Base-by-base conservation (phyloP, 2,329 filamentous ascomycete genomes). In the Periconia macrospinosa region DNA sequence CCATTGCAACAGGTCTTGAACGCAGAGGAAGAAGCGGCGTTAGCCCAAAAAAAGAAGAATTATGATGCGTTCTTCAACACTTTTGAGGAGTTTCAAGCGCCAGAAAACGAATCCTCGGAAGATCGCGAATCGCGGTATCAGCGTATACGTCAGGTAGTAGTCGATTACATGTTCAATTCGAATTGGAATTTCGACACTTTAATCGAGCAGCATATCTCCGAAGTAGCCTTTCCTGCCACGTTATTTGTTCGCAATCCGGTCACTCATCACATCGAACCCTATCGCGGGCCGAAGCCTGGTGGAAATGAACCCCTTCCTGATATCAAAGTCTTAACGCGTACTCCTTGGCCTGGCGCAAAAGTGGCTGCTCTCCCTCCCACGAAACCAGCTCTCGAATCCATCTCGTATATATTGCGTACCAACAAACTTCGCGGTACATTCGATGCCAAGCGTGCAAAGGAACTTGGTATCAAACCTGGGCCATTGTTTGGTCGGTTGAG, bases 331-430 rank as follows among this genome's bases (percentile, higher is more conserved):
- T 76, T 91, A 23, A 85, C 91, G 6, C 84, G 90, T 14, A 83
- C 84, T 59, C 90, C 91, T 1, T 96, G 91, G 91, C 91, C 91
- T 11, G 89, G 84, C 15, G 84, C 88, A 5, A 73, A 81, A 52
- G 76, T 92, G 11, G 70, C 81, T 15, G 75, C 72, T 14, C 80
- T 97, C 2, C 94, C 94, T 0, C 79, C 79, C 0, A 90, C 90
- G 0, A 76, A 79, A 18, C 88, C 87, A 6, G 84, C 84, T 1
- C 78, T 79, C 27, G 85, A 87, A 45, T 87, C 91, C 6, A 78
- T 97, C 62, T 96, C 89, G 53, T 99, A 99, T 73, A 87, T 99
- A 53, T 82, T 96, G 68, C 90, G 91, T 62, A 86, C 85, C 50
- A 85, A 91, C 57, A 80, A 86, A 37, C 82, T 88, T 50, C 85